Evolutionary conservation across 768 basidiomycete species (phyloP).

Genomic region (Multifurca ochricompacta): DNA sequence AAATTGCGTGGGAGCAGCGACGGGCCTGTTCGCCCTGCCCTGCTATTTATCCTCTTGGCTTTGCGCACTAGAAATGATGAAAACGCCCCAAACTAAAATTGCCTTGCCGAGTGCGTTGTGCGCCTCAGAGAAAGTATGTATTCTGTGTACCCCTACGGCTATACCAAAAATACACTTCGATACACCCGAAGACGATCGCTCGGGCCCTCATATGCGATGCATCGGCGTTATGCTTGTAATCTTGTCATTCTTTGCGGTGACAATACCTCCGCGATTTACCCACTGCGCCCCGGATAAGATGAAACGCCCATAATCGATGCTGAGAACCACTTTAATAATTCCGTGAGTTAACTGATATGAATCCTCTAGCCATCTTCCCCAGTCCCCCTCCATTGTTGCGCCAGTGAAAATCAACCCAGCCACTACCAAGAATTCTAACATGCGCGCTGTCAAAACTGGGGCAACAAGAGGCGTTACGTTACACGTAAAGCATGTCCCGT

Average conservation of each 20-base stretch:
- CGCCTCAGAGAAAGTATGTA: neutral
- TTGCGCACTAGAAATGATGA: neutral
- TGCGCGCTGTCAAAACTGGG: too few species aligned
- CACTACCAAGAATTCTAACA: too few species aligned
- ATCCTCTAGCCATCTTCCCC: neutral
- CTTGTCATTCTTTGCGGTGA: neutral
- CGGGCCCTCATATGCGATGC: neutral
- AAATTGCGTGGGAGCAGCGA: neutral
- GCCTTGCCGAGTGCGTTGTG: neutral
- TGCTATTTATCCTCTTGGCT: neutral
- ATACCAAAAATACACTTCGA: neutral
- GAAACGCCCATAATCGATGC: neutral
- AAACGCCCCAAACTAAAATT: neutral
- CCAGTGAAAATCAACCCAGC: too few species aligned
- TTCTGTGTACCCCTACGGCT: neutral
- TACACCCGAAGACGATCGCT: neutral
- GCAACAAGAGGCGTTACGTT: too few species aligned
- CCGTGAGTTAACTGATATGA: neutral
- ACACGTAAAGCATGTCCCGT: too few species aligned
- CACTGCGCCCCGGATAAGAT: neutral
- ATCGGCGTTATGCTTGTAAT: neutral
- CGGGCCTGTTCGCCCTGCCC: neutral
- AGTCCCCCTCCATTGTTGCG: neutral
- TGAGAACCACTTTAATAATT: neutral
- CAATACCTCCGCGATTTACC: neutral